These are phyloP conservation scores for Pseudocercospora macadamiae DNA, from an alignment of 2,329 filamentous ascomycete species.

Conservation along the genomic window DNA sequence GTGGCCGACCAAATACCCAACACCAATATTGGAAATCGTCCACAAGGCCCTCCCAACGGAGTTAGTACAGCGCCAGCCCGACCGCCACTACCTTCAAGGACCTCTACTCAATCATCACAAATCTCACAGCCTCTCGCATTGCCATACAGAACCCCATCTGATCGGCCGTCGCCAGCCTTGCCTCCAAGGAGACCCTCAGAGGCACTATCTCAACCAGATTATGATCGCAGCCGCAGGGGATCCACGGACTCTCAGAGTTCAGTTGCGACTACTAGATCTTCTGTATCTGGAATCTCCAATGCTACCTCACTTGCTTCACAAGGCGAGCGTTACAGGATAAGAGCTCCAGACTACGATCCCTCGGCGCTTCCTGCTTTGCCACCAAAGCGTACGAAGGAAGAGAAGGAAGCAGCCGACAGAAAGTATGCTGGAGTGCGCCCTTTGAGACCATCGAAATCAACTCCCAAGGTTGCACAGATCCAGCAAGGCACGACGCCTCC, in stretches of 20 bases:
- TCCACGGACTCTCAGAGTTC: slow-evolving; percentile 59
- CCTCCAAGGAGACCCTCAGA: slow-evolving; percentile 50
- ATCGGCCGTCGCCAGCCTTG: slow-evolving; percentile 42
- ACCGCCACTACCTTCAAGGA: slow-evolving; percentile 53
- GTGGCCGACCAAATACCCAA: slow-evolving; percentile 41
- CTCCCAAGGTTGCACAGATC: slow-evolving; percentile 27
- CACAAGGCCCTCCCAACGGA: slow-evolving; percentile 24
- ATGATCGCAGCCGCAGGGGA: slow-evolving; percentile 39
- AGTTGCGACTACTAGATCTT: slow-evolving; percentile 50
- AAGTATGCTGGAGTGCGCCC: slow-evolving; percentile 27
- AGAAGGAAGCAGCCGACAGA: slow-evolving; percentile 40
- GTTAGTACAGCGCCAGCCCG: slow-evolving; percentile 27
- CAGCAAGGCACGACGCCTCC: slow-evolving; percentile 34
- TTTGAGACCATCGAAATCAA: slow-evolving; percentile 27
- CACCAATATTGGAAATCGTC: slow-evolving; percentile 41
- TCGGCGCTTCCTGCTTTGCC: slow-evolving; percentile 58
- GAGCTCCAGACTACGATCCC: slow-evolving; percentile 60
- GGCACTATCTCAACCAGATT: slow-evolving; percentile 32
- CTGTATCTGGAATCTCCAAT: slow-evolving; percentile 54
- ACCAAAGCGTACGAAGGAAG: slow-evolving; percentile 50
- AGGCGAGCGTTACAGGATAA: slow-evolving; percentile 30
- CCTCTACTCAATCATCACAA: slow-evolving; percentile 40
- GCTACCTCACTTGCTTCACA: slow-evolving; percentile 34
- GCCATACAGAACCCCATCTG: slow-evolving; percentile 47
- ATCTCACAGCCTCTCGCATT: slow-evolving; percentile 46